Conservation (phyloP, 208 protist species). For the Trypanosoma rangeli region DNA sequence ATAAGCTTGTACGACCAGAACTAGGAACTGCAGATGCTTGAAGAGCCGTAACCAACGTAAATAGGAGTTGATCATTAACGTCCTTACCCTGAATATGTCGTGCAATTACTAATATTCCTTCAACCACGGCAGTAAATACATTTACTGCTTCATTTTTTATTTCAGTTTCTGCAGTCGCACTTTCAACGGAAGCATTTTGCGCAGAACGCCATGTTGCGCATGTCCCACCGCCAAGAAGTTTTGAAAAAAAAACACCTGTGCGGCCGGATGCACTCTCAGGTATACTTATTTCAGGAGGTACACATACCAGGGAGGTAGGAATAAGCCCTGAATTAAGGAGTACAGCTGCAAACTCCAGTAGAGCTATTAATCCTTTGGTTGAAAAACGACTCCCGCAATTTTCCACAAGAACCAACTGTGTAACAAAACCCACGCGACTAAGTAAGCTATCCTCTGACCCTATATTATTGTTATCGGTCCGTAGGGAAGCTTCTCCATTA, state of each 20-base stretch:
- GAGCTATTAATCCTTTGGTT: slow-evolving; percentile 34
- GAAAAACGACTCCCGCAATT: slow-evolving; percentile 35
- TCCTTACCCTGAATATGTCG: slow-evolving; percentile 42
- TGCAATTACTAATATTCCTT: slow-evolving; percentile 51
- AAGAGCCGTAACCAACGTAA: slow-evolving; percentile 62
- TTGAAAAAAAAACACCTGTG: slow-evolving; percentile 61
- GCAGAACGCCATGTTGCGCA: neutral
- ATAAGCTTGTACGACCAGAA: slow-evolving; percentile 25
- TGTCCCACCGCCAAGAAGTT: slow-evolving; percentile 42
- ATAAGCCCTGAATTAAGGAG: slow-evolving; percentile 58
- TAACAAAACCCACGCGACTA: slow-evolving; percentile 52
- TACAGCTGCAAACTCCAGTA: slow-evolving; percentile 58
- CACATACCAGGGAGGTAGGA: slow-evolving; percentile 36
- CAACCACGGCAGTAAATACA: slow-evolving; percentile 55
- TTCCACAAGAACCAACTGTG: slow-evolving; percentile 41
- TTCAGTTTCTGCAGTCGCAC: neutral
- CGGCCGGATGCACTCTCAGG: slow-evolving; percentile 18
- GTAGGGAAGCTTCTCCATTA: slow-evolving; percentile 13
- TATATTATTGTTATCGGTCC: slow-evolving; percentile 17
- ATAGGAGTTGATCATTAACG: slow-evolving; percentile 50
- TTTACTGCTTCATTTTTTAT: slow-evolving; percentile 31
- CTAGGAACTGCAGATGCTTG: slow-evolving; percentile 55
- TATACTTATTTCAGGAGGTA: slow-evolving; percentile 32
- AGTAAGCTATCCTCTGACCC: slow-evolving; percentile 20
- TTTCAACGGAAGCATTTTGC: neutral